Percentiles rank a stretch among this genome's conserved stretches.
phyloP scores from a whole-genome alignment of 768 basidiomycete species.

The Collybiopsis confluens region DNA sequence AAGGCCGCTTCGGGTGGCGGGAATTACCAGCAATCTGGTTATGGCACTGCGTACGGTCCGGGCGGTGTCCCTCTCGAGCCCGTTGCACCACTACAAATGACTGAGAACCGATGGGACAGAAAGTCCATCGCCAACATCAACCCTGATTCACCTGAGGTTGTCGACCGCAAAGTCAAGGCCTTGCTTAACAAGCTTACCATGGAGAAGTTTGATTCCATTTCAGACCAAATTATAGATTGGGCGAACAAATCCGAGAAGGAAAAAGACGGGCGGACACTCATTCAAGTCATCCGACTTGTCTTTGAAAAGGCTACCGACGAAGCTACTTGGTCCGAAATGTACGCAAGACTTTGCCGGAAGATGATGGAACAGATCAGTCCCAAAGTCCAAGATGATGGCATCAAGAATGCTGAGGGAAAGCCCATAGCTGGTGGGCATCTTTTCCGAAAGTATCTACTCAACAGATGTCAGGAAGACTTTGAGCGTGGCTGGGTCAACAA shows the following conservation, averaged over 20 bases:
- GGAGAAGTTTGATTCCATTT: constrained; percentile 95
- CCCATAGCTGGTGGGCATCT: constrained; percentile 91
- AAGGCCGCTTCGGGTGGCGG: constrained; percentile 34
- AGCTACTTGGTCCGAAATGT: constrained; percentile 95
- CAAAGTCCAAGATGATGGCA: constrained; percentile 84
- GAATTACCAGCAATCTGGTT: background rate
- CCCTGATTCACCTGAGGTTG: constrained; percentile 72
- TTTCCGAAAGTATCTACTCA: constrained; percentile 95
- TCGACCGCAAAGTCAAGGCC: constrained; percentile 89
- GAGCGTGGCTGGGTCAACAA: constrained; percentile 93
- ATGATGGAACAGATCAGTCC: constrained; percentile 92
- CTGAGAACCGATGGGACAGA: constrained; percentile 83
- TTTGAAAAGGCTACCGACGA: constrained; percentile 98
- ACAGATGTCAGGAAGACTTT: constrained; percentile 97
- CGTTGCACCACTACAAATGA: constrained; percentile 69
- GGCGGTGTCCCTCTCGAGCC: constrained; percentile 45
- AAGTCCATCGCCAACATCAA: constrained; percentile 44
- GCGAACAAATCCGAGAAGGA: constrained; percentile 92
- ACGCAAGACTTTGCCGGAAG: constrained; percentile 90
- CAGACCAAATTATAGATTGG: constrained; percentile 92
- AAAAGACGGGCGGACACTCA: constrained; percentile 89
- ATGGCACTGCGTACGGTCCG: constrained; percentile 19
- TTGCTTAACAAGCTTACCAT: constrained; percentile 95
- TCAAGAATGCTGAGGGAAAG: constrained; percentile 76
- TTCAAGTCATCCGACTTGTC: constrained; percentile 92